Conservation (phyloP, 495 filamentous ascomycete species). For the Aspergillus bridgeri region DNA sequence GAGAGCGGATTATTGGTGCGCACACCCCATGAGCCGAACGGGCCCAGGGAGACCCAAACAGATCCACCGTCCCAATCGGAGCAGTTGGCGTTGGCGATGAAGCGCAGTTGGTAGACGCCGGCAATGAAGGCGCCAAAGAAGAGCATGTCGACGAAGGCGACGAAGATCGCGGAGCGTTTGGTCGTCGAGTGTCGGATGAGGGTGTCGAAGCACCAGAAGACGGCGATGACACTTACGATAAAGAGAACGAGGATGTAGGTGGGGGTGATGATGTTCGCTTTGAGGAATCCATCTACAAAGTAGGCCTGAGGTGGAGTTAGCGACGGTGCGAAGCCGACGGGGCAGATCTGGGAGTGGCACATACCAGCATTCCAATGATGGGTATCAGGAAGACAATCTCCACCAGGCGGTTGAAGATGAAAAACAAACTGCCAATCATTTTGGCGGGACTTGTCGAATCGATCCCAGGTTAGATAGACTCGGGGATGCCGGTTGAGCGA, state of each 20-base stretch:
- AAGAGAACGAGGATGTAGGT: conserved; percentile 82
- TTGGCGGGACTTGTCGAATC: conserved; percentile 27
- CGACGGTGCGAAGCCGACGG: background rate
- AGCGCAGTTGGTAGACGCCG: conserved; percentile 69
- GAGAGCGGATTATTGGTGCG: conserved; percentile 37
- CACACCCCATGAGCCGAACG: conserved; percentile 50
- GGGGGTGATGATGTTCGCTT: conserved; percentile 70
- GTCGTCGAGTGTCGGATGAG: conserved; percentile 76
- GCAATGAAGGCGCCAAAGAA: conserved; percentile 85
- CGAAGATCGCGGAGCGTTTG: conserved; percentile 67
- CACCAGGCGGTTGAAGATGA: conserved; percentile 77
- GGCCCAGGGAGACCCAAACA: conserved; percentile 57
- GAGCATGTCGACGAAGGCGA: conserved; percentile 70
- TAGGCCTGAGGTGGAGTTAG: conserved; percentile 45
- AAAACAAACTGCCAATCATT: conserved; percentile 77
- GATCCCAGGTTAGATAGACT: background rate
- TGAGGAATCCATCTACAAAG: conserved; percentile 73
- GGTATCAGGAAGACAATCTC: conserved; percentile 86
- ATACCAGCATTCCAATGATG: conserved; percentile 77
- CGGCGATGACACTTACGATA: conserved; percentile 78
- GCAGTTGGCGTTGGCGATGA: conserved; percentile 66
- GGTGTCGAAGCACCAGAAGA: conserved; percentile 77
- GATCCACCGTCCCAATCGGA: conserved; percentile 44
- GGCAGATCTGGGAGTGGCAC: conserved; percentile 12
- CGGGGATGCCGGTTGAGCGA: background rate